A percentile compares a stretch with the other conserved stretches of the same genome.
These are phyloP conservation scores for Venturia effusa DNA, from an alignment of 2,329 filamentous ascomycete species.

Conservation along the genomic window DNA sequence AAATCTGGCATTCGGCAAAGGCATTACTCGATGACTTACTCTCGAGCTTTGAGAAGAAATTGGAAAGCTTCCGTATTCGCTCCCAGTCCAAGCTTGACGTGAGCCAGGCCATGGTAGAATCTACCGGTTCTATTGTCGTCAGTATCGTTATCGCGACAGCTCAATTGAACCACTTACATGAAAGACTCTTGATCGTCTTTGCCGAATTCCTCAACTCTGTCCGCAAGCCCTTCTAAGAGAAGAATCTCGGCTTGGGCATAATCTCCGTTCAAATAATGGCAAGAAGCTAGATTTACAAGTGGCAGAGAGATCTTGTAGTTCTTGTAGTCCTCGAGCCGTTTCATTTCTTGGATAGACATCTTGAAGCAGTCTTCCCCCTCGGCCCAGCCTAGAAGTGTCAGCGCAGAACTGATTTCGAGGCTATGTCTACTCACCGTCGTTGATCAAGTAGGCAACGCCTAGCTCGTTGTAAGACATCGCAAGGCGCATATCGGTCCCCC, in stretches of 20 bases:
- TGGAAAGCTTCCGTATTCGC: constrained; percentile 13
- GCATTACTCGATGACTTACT: background rate
- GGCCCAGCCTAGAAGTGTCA: constrained; percentile 5
- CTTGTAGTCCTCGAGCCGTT: constrained; percentile 13
- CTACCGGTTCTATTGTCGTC: constrained; percentile 15
- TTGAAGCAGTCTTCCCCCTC: constrained; percentile 15
- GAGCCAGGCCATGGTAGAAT: constrained; percentile 16
- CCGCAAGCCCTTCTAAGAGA: constrained; percentile 11
- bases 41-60: constrained; percentile 9
- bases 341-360: constrained; percentile 13
- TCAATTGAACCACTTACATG: constrained; percentile 13
- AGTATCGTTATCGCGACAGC: background rate
- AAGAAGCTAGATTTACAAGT: constrained; percentile 15
- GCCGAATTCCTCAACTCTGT: constrained; percentile 13
- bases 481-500: constrained; percentile 12
- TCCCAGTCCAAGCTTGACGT: constrained; percentile 14
- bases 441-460: constrained; percentile 16
- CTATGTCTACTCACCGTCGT: constrained; percentile 3
- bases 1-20: background rate
- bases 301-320: constrained; percentile 14
- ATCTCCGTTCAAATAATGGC: constrained; percentile 15
- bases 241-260: constrained; percentile 12
- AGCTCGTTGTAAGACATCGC: constrained; percentile 16
- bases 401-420: background rate
- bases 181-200: constrained; percentile 14